Evolutionary conservation across 805 yeast species (phyloP), one percentile per base, ranked within the genome.

Genomic region (Scheffersomyces lignosus): DNA sequence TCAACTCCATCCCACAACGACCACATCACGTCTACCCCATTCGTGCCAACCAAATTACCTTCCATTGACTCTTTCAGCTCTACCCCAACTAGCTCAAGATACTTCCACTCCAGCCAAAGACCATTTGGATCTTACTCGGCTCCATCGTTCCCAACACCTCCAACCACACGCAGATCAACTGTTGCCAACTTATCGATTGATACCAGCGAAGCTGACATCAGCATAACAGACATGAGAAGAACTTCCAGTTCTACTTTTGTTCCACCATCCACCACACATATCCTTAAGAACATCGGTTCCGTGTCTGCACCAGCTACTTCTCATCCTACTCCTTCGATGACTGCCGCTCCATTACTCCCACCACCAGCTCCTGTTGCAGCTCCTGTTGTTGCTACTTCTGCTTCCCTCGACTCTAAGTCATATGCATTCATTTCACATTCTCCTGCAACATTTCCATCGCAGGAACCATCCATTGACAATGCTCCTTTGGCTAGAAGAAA

Each of bases 371-470:
- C 29, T 5, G 29, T 33, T 18, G 27, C 20, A 10, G 34, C 13
- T 14, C n/a, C 30, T 13, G 15, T 25, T 33, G 31, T 16, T 6
- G 18, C 36, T 9, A 10, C 30, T 20, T 16, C 43, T 31, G 16
- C 41, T 31, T 41, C 43, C 16, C 46, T 39, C 16, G 49, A 49
- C 18, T 33, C 43, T 28, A 71, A 70, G 46, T 58, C 73, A 14
- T 86, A 81, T 64, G 97, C 97, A 13, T 91, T 91, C 63, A 91
- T 91, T 47, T 81, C 95, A 15, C 98, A 91, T 62, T 87, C 96
- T 5, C 95, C 89, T 18, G 81, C 88, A 14, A 87, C 96, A 1
- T 91, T 81, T 56, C 89, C 95, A 12, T 71, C 78, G 3, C 83
- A 82, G 43, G 95, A 86, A 55, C 95, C 96, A 2, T 65, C 72